These are phyloP conservation scores for Blastobotrys persicus DNA, from an alignment of 1,139 yeast genomes.

Conservation along the genomic window DNA sequence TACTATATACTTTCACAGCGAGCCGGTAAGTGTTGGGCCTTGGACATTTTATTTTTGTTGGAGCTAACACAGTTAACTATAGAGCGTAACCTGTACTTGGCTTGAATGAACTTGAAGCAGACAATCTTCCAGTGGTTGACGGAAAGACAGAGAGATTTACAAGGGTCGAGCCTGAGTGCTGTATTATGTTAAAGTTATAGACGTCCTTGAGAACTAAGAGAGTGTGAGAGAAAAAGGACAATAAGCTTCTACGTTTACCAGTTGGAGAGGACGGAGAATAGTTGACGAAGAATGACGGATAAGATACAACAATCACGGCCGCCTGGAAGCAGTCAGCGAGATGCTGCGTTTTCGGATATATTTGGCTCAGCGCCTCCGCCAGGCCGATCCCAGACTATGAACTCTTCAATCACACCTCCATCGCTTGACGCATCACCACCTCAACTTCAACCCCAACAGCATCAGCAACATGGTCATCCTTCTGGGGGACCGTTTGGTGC, in stretches of 20 bases:
- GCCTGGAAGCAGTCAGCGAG: slow-evolving; percentile 27
- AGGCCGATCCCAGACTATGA: slow-evolving; percentile 28
- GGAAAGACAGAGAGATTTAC: not conserved
- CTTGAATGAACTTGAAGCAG: not conserved
- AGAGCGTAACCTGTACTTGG: not conserved
- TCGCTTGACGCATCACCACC: slow-evolving; percentile 2
- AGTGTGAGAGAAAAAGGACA: not conserved
- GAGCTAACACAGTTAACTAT: not conserved
- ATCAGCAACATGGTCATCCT: slow-evolving; percentile 16
- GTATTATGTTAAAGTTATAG: not conserved
- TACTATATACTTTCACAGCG: not conserved
- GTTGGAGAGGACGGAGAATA: not conserved
- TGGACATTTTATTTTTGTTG: not conserved
- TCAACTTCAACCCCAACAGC: slow-evolving; percentile 22
- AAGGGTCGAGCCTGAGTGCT: not conserved
- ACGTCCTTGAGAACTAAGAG: not conserved
- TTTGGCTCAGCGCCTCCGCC: slow-evolving; percentile 42
- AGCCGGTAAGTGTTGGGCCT: not conserved
- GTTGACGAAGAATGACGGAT: slow-evolving; percentile 12
- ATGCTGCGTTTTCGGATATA: slow-evolving; percentile 39
- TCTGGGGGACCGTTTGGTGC: not conserved
- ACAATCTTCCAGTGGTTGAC: too few species aligned
- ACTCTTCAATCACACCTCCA: slow-evolving; percentile 13
- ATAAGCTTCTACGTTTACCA: not conserved
- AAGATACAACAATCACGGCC: slow-evolving; percentile 20